phyloP scores from a whole-genome alignment of 805 yeast genomes.

The Debaryomyces prosopidis region DNA sequence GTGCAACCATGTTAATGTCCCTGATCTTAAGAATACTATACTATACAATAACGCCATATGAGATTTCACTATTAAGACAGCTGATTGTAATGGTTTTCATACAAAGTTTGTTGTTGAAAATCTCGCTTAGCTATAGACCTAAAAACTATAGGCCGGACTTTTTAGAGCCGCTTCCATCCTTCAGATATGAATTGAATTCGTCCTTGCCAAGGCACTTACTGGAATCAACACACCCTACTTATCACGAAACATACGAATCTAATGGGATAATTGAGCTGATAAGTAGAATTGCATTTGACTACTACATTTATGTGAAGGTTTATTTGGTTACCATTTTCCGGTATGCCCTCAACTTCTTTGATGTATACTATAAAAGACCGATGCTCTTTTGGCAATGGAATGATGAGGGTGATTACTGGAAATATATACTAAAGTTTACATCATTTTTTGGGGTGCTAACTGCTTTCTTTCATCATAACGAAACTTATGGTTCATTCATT shows the following conservation, averaged over 20 bases:
- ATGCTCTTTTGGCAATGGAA: slow-evolving; percentile 87
- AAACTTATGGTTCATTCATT: slow-evolving; percentile 47
- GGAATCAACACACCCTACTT: slow-evolving; percentile 10
- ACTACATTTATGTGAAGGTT: slow-evolving; percentile 6
- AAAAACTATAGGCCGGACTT: slow-evolving; percentile 32
- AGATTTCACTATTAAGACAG: slow-evolving; percentile 74
- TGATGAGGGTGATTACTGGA: slow-evolving; percentile 58
- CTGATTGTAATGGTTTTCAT: slow-evolving; percentile 82
- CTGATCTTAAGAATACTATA: slow-evolving; percentile 72
- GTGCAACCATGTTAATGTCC: slow-evolving; percentile 86
- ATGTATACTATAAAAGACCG: slow-evolving; percentile 67
- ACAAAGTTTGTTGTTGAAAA: slow-evolving; percentile 63
- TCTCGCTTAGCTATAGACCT: slow-evolving; percentile 60
- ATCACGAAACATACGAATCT: slow-evolving; percentile 16
- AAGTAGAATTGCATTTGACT: slow-evolving; percentile 5
- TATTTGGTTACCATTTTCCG: slow-evolving; percentile 10
- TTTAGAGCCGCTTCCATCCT: slow-evolving; percentile 27
- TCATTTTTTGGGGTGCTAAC: slow-evolving; percentile 43
- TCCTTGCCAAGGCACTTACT: slow-evolving; percentile 19
- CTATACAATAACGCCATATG: slow-evolving; percentile 79
- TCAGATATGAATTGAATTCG: slow-evolving; percentile 27
- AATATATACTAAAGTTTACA: slow-evolving; percentile 52
- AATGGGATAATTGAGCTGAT: slow-evolving; percentile 5
- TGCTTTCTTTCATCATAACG: slow-evolving; percentile 31
- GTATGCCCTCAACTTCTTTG: slow-evolving; percentile 58